Evolutionary conservation across 179 eudicot species (phyloP), one percentile per base, ranked within the genome.

Genomic region (Heliamphora pulchella): DNA sequence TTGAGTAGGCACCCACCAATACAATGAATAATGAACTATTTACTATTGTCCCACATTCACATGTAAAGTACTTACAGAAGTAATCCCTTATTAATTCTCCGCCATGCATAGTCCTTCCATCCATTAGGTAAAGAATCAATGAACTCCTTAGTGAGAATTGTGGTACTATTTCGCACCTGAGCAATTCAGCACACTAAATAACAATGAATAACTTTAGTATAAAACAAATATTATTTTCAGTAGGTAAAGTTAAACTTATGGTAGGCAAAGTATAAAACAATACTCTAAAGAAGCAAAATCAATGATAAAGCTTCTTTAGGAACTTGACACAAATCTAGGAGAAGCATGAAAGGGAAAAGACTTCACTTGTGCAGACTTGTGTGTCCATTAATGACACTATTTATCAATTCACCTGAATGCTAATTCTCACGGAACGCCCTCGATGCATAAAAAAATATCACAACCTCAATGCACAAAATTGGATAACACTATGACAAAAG

Each of bases 61-160:
- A 20, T 46, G 48, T 50, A 77, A 71, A 77, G 64, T 65, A 90
- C 97, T 92, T 90, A 94, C 98, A 94, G 87, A 71, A 85, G 89
- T 73, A 92, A 83, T 80, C 99, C 99, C 82, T 93, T 96, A 80
- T 94, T 93, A 79, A 96, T 92, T 88, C 99, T 91, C 82, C 79
- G 86, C 99, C 98, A 92, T 20, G 99, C 97, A 87, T 92, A 94
- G 43, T 96, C 93, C 86, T 89, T 86, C 99, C 99, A 96, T 74
- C 99, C 99, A 86, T 89, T 89, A 74, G 98, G 99, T 82, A 93
- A 85, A 81, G 93, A 90, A 87, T 96, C 98, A 41, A 96, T 93
- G 83, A 87, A 96, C 85, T 96, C 98, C 88, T 82, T 89, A 41
- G 99, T 94, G 83, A 96, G 91, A 74, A 96, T 85, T 54, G 99